Evolutionary conservation across 225 moss, liverwort and hornwort genomes (phyloP).

Genomic region (Bryum argenteum): DNA sequence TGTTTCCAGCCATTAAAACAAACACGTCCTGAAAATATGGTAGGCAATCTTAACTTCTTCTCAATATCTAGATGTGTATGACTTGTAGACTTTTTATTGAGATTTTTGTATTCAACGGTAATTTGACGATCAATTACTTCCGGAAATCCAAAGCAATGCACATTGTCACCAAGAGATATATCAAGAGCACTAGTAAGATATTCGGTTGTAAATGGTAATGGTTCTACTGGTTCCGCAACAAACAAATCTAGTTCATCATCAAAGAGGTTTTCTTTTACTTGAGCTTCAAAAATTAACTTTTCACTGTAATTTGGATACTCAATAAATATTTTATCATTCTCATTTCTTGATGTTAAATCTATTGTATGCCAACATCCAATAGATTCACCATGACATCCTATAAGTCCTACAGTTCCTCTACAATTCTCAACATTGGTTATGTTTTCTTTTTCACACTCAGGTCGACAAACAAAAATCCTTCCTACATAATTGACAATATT

Average conservation of each 20-base stretch:
- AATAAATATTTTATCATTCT: conserved; percentile 24
- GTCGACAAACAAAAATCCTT: conserved; percentile 27
- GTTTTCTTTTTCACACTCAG: conserved; percentile 3
- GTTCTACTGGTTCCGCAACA: conserved; percentile 27
- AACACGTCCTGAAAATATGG: conserved; percentile 21
- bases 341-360: conserved; percentile 9
- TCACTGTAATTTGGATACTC: conserved; percentile 29
- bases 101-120: conserved; percentile 20
- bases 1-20: conserved; percentile 35
- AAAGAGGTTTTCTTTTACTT: conserved; percentile 14
- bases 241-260: conserved; percentile 29
- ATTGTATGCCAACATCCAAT: conserved; percentile 37
- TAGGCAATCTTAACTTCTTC: conserved; percentile 30
- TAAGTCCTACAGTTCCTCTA: conserved; percentile 20
- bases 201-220: conserved; percentile 1
- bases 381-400: conserved; percentile 34
- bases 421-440: conserved; percentile 29
- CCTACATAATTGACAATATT: conserved; percentile 27
- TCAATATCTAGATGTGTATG: conserved; percentile 20
- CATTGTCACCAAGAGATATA: conserved; percentile 24
- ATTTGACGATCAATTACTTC: conserved; percentile 32
- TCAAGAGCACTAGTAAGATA: conserved; percentile 23
- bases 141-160: conserved; percentile 32
- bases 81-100: neutral
- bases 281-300: conserved; percentile 24